Evolutionary conservation across 495 filamentous ascomycete genomes (phyloP).

Genomic region (Cercophora sp.): DNA sequence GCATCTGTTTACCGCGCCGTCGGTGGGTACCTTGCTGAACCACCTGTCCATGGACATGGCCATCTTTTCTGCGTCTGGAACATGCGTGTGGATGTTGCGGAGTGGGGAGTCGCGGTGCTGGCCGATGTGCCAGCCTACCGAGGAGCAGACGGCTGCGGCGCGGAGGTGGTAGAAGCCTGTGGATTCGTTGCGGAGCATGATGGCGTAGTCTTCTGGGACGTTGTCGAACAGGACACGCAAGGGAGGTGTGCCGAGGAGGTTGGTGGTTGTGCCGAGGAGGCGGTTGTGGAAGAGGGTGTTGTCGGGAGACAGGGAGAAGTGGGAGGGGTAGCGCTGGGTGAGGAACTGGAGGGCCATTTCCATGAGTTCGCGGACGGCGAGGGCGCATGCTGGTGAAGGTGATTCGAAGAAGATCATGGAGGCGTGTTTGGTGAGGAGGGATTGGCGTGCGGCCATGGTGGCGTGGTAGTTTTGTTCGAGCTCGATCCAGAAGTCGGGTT

Average conservation of each 20-base stretch:
- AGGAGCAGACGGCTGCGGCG: slow-evolving; percentile 74
- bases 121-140: slow-evolving; percentile 75
- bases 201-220: slow-evolving; percentile 82
- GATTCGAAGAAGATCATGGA: slow-evolving; percentile 61
- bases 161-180: slow-evolving; percentile 74
- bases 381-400: slow-evolving; percentile 75
- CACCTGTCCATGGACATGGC: slow-evolving; percentile 86
- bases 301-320: slow-evolving; percentile 62
- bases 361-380: slow-evolving; percentile 86
- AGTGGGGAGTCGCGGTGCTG: slow-evolving; percentile 72
- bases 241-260: slow-evolving; percentile 61
- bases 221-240: slow-evolving; percentile 74
- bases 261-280: slow-evolving; percentile 62
- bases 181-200: slow-evolving; percentile 68
- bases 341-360: slow-evolving; percentile 82
- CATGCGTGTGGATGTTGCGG: slow-evolving; percentile 68
- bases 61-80: slow-evolving; percentile 91
- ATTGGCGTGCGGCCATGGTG: slow-evolving; percentile 68
- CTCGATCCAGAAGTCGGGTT: slow-evolving; percentile 90
- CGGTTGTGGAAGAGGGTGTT: slow-evolving; percentile 63
- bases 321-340: slow-evolving; percentile 72
- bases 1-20: slow-evolving; percentile 76
- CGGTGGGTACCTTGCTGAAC: slow-evolving; percentile 73
- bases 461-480: slow-evolving; percentile 70
- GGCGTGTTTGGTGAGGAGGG: slow-evolving; percentile 62